Evolutionary conservation across 371 early-diverging fungal genomes (phyloP), one percentile per base, ranked within the genome.

Genomic region (Mortierella sp.): DNA sequence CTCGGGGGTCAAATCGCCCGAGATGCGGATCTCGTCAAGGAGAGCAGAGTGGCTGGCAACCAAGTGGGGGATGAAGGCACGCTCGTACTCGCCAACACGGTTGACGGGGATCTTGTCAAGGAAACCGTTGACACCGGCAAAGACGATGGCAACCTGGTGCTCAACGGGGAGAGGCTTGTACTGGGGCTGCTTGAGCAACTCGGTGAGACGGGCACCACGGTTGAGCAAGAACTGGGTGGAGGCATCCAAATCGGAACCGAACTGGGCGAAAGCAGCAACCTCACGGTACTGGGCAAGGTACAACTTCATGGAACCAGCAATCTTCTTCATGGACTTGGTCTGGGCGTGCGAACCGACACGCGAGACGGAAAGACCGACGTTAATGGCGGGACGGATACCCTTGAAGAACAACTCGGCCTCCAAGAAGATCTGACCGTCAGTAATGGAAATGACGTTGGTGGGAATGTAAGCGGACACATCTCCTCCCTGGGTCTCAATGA

Each of bases 231-330:
- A 93, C 86, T 98, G 91, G 66, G 95, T 92, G 76, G 97, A 96
- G 80, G 97, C 96, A 87, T 98, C 98, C 74, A 98, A 88, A 86
- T 98, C 98, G 68, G 96, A 96, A 84, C 98, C 98, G 88, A 98
- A 97, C 88, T 97, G 98, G 82, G 98, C 96, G 83, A 98, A 97
- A 64, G 98, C 98, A 76, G 97, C 98, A 63, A 98, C 96, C 90
- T 97, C 98, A 94, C 98, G 97, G 93, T 96, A 96, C 86, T 97
- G 98, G 72, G 98, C 98, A 80, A 97, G 89, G 93, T 94, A 97
- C 79, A 97, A 94, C 92, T 97, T 97, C 70, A 97, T 89, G 77
- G 97, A 96, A 83, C 98, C 98, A 69, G 97, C 97, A 72, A 97
- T 97, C 86, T 97, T 97, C 89, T 95, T 95, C 98, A 97, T 97